Evolutionary conservation across 495 filamentous ascomycete genomes (phyloP).

Genomic region (Penicillium roqueforti): DNA sequence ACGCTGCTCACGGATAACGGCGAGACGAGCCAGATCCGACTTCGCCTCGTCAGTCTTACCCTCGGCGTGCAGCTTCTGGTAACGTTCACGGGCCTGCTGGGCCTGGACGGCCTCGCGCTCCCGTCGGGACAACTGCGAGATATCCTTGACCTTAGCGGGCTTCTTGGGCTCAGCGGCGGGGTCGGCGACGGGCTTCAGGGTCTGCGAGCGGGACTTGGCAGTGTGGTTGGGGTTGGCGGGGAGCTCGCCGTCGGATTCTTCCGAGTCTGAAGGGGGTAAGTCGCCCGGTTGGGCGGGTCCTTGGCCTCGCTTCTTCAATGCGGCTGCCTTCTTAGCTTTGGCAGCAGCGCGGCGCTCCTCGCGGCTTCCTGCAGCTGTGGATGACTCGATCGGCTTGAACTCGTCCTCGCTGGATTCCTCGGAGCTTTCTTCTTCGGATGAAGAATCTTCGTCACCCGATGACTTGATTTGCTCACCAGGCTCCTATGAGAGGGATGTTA

Average conservation of each 20-base stretch:
- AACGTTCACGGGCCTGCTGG: conserved; percentile 81
- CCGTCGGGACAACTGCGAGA: conserved; percentile 63
- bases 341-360: conserved; percentile 84
- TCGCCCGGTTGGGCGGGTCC: conserved; percentile 72
- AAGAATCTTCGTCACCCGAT: conserved; percentile 37
- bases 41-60: conserved; percentile 97
- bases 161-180: conserved; percentile 25
- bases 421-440: conserved; percentile 39
- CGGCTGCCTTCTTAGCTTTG: conserved; percentile 89
- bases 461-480: conserved; percentile 39
- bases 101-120: conserved; percentile 90
- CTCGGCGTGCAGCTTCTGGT: conserved; percentile 89
- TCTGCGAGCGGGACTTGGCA: conserved; percentile 60
- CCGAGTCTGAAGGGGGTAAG: conserved; percentile 65
- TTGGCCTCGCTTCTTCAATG: conserved; percentile 64
- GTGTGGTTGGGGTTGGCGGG: conserved; percentile 91
- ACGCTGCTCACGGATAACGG: conserved; percentile 74
- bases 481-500: conserved; percentile 35
- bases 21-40: conserved; percentile 82
- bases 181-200: conserved; percentile 43
- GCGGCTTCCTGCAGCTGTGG: conserved; percentile 57
- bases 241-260: conserved; percentile 58
- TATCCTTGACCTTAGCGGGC: conserved; percentile 32
- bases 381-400: conserved; percentile 16
- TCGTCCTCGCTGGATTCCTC: conserved; percentile 37